phyloP scores from a whole-genome alignment of 148 eudicot genomes.

The Persicaria maculosa region DNA sequence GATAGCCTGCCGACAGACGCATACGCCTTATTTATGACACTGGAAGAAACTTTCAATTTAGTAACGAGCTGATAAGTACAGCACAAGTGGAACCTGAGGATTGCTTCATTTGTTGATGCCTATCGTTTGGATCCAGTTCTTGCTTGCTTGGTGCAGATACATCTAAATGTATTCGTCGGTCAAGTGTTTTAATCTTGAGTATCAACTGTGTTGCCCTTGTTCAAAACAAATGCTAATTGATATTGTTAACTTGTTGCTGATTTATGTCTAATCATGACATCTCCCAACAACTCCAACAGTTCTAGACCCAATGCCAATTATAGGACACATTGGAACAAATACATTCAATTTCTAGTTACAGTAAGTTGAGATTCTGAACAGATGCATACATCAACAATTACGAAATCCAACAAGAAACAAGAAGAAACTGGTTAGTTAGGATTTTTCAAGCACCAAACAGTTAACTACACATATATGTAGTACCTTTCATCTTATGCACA shows the following conservation, averaged over 20 bases:
- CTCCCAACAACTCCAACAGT: too few species aligned
- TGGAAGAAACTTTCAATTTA: background rate
- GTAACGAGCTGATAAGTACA: background rate
- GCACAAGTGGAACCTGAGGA: background rate
- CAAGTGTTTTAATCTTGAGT: background rate
- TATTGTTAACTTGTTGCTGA: too few species aligned
- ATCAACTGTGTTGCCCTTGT: background rate
- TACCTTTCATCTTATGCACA: conserved; percentile 8
- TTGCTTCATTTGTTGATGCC: background rate
- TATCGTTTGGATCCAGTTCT: background rate
- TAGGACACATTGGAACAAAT: background rate
- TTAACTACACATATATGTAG: background rate
- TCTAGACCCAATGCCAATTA: background rate
- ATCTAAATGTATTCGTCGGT: background rate
- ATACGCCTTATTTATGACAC: background rate
- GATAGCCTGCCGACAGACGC: background rate
- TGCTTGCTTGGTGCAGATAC: background rate
- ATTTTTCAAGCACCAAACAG: conserved; percentile 2
- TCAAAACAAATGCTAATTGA: background rate
- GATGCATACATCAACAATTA: background rate
- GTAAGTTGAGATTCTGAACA: background rate
- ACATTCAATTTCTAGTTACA: background rate
- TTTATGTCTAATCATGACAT: too few species aligned
- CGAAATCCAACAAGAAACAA: background rate
- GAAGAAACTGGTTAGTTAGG: background rate